Conservation (phyloP, 2,329 filamentous ascomycete genomes). For the Paraphoma chrysanthemicola region DNA sequence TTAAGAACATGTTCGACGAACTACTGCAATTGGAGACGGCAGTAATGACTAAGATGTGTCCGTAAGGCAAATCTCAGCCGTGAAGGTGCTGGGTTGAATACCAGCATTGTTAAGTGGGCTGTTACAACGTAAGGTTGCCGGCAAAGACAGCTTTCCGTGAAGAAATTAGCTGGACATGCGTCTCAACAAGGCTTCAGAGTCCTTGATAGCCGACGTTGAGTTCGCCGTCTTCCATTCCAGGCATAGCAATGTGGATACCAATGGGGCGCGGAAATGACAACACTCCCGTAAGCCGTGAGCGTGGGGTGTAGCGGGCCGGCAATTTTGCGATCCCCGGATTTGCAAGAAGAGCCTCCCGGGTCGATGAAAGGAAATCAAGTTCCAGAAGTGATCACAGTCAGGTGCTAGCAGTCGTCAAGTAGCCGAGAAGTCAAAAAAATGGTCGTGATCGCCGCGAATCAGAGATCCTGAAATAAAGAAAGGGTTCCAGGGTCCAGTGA, state of each 20-base stretch:
- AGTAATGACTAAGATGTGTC: background rate
- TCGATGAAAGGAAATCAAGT: background rate
- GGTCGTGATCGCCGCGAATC: slow-evolving; percentile 6
- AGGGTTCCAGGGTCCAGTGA: slow-evolving; percentile 8
- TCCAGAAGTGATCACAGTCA: background rate
- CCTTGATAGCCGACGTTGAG: slow-evolving; percentile 23
- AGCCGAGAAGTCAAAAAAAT: background rate
- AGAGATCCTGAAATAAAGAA: slow-evolving; percentile 10
- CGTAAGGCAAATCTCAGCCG: background rate
- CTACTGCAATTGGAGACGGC: background rate
- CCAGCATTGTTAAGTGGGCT: background rate
- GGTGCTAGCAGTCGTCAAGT: background rate
- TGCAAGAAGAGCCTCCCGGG: background rate
- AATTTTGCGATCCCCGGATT: background rate
- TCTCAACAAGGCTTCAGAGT: slow-evolving; percentile 6
- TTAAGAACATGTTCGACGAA: background rate
- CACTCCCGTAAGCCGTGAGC: background rate
- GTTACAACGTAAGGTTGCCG: background rate
- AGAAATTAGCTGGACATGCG: slow-evolving; percentile 6
- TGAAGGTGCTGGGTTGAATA: background rate
- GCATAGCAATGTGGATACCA: slow-evolving; percentile 25
- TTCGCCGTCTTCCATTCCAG: slow-evolving; percentile 16
- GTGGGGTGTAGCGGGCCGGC: background rate
- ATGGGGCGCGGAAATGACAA: slow-evolving; percentile 11
- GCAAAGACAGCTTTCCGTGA: slow-evolving; percentile 3